Evolutionary conservation across 768 basidiomycete species (phyloP), one percentile per base, ranked within the genome.

Genomic region (Clitopilus hobsonii): DNA sequence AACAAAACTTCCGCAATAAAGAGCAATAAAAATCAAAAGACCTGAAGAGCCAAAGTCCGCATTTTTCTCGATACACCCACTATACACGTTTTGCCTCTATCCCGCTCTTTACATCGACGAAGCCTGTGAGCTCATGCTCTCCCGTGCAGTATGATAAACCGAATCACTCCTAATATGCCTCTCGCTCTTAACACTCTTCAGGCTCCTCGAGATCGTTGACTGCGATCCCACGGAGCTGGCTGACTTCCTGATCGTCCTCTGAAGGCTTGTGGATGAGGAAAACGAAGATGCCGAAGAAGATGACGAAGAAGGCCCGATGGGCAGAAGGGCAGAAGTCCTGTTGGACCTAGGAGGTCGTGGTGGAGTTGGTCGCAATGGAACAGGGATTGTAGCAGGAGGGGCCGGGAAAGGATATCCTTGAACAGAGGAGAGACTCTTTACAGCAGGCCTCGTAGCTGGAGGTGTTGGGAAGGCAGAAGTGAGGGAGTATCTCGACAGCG

Each of bases 71-170:
- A 36, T 36, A 36, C 32, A 36, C 32, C 4, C 32, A 36, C 13
- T 36, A n/a, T n/a, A 36, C 3, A 11, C 32, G 13, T 11, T n/a
- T 4, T 36, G 10, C 13, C 32, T 11, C 32, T 14, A 36, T 14
- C 41, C 4, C 5, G 41, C 41, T 45, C n/a, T n/a, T n/a, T 11
- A 45, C 41, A 45, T 45, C 41, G 41, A 45, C 41, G 41, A 45
- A 45, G 41, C 41, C n/a, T 45, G 41, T 45, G 41, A 45, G 41
- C 41, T 45, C 41, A 45, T 45, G 41, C 41, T 45, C 41, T 45
- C 41, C 41, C 41, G n/a, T 23, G 41, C 41, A 18, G 41, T 45
- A 18, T 45, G 22, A 18, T 45, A 45, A 18, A 20, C 41, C 2
- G 41, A 45, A 10, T 45, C 41, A 10, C 41, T 45, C 41, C 41